Evolutionary conservation across 140 eudicot genomes (phyloP), one percentile per base, ranked within the genome.

Genomic region (Ambrosia hybrid): DNA sequence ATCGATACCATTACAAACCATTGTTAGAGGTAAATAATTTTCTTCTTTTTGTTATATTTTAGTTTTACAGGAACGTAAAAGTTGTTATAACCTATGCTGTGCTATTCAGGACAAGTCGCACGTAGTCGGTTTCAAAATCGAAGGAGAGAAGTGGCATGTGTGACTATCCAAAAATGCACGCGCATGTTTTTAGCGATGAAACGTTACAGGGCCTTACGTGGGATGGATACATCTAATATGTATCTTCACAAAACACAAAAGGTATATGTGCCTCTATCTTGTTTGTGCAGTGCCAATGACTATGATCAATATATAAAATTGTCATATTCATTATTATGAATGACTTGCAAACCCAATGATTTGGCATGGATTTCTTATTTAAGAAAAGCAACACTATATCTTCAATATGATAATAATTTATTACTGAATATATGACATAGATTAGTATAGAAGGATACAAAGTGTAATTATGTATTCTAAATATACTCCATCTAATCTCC

Each of bases 71-170:
- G 17, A 9, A 63, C n/a, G n/a, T n/a, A n/a, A n/a, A n/a, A n/a
- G n/a, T n/a, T n/a, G 4, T 70, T 15, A n/a, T 52, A 70, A 62
- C 37, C 16, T 53, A 59, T 68, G 36, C 34, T 79, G n/a, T 65
- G 43, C 72, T 88, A 76, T 65, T 36, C 72, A 91, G 97, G 87
- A 33, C 74, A 88, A 82, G 53, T 84, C 56, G 85, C 87, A 71
- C 88, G 92, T n/a, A 57, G 38, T 33, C 46, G 26, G 49, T 85
- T 75, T 73, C 83, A 79, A 72, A 66, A 15, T 59, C 75, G 69
- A 78, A 87, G 84, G 86, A 85, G 72, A 73, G 86, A 69, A 61
- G 87, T 80, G 69, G 98, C 98, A 16, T 75, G 83, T 80, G 56
- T 85, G 71, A 79, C 62, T 38, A 87, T 92, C 51, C 96, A 92